Base-by-base conservation (phyloP, 2,329 filamentous ascomycete genomes). In the Corynespora cassiicola region DNA sequence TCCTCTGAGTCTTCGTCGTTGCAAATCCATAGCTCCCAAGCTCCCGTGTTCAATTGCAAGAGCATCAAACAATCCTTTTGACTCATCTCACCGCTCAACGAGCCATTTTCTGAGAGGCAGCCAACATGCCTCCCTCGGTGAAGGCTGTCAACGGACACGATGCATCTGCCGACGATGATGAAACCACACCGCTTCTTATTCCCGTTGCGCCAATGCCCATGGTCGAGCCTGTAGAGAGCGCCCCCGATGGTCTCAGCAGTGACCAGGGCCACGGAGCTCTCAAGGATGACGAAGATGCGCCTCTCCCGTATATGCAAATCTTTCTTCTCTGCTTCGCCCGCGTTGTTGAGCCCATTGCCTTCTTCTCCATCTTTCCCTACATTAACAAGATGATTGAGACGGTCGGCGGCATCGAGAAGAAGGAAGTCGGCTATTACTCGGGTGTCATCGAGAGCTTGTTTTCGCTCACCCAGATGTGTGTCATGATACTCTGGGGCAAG, bases 291-390 rank as follows among this genome's bases (percentile, higher is more conserved):
- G 53, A 60, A 18, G 46, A 63, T 21, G 42, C 39, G 15, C 61
- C 61, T 11, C 31, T 68, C n/a, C 61, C 62, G 1, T 43, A 45
- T 18, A 10, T 23, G 1, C 88, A 92, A 63, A 82, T 94, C 35
- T 65, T 86, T 20, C 66, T 87, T 8, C 80, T 94, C 9, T 92
- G 88, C 72, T 87, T 84, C 61, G 83, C 84, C 2, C 81, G 87
- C 5, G 61, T 88, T 17, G 74, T 88, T 28, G 88, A 92, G 58
- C 87, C 88, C 1, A 78, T 91, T 25, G 86, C 87, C n/a, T 92
- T 89, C 72, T 92, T 91, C 72, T 82, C 78, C 61, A 89, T 92
- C 63, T 87, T 92, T 55, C 86, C 88, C 1, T 92, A 87, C 68
- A 80, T 94, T 66, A 88, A 84, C 56, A 75, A 85, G 58, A 92